Percentiles rank a stretch among this genome's conserved stretches.
Conservation (phyloP, 441 rosid genomes). For the Erodium chrysanthum region DNA sequence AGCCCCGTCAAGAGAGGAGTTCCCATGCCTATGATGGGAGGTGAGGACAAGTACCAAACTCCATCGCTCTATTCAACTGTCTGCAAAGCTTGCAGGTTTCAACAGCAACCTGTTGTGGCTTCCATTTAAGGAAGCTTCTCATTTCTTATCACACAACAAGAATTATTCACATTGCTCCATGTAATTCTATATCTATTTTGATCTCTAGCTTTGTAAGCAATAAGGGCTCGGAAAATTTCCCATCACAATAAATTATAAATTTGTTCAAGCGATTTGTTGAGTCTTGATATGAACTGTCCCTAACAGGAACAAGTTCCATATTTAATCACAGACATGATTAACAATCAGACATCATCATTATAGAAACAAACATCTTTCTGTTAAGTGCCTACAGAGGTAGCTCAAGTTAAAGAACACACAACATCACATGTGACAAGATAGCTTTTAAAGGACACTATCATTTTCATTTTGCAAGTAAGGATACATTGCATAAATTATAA, state of each 20-base stretch:
- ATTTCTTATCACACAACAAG: conserved; percentile 15
- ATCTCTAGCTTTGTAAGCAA: background rate
- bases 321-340: background rate
- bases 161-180: conserved; percentile 4
- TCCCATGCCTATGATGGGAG: conserved; percentile 81
- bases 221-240: conserved; percentile 19
- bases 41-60: conserved; percentile 73
- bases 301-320: background rate
- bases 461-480: background rate
- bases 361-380: conserved; percentile 3
- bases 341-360: background rate
- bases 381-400: background rate
- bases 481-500: background rate
- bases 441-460: background rate
- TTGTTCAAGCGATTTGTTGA: background rate
- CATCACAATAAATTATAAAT: conserved; percentile 5
- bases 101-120: conserved; percentile 29
- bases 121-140: conserved; percentile 21
- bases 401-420: background rate
- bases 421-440: background rate
- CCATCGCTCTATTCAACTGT: conserved; percentile 48
- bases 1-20: conserved; percentile 69
- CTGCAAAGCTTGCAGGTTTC: conserved; percentile 62
- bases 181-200: background rate
- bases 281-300: background rate